Conservation (phyloP, 139 green algal species). For the Chlorella sp. region DNA sequence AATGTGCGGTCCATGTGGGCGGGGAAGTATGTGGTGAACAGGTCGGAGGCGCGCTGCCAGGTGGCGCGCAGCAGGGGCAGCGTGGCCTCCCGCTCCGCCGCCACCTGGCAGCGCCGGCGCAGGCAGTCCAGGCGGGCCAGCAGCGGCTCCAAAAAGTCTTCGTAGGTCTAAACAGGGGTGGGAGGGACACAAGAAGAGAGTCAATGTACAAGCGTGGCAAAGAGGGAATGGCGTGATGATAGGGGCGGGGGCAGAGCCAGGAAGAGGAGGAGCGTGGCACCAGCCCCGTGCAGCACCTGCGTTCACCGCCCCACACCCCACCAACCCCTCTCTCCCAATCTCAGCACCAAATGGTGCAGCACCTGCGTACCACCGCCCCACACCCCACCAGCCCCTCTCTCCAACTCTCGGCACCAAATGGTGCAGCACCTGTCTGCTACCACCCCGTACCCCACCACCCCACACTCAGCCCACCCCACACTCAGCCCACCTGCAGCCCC, state of each 20-base stretch:
- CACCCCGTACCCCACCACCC: no score
- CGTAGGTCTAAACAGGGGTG: constrained; percentile 61
- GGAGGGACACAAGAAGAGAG: background rate
- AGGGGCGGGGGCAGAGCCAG: background rate
- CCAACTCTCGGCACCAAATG: no score
- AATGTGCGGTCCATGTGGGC: constrained; percentile 59
- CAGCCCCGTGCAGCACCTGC: no score
- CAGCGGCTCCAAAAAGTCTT: constrained; percentile 62
- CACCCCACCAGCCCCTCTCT: no score
- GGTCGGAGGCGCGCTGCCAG: constrained; percentile 23
- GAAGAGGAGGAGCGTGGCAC: background rate
- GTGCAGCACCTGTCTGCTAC: background rate
- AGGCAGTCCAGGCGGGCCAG: constrained; percentile 77
- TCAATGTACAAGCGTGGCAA: no score
- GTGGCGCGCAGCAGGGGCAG: constrained; percentile 31
- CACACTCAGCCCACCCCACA: no score
- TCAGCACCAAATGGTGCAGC: no score
- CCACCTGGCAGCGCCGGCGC: constrained; percentile 20
- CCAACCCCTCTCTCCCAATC: no score
- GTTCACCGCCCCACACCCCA: no score
- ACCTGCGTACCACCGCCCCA: no score
- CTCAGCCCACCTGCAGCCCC: constrained; percentile 38
- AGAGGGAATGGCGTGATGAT: no score
- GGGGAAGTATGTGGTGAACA: constrained; percentile 68
- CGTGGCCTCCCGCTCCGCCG: background rate